Evolutionary conservation across 1,139 yeast genomes (phyloP), one percentile per base, ranked within the genome.

Genomic region (Barnettozyma hawaiiensis): DNA sequence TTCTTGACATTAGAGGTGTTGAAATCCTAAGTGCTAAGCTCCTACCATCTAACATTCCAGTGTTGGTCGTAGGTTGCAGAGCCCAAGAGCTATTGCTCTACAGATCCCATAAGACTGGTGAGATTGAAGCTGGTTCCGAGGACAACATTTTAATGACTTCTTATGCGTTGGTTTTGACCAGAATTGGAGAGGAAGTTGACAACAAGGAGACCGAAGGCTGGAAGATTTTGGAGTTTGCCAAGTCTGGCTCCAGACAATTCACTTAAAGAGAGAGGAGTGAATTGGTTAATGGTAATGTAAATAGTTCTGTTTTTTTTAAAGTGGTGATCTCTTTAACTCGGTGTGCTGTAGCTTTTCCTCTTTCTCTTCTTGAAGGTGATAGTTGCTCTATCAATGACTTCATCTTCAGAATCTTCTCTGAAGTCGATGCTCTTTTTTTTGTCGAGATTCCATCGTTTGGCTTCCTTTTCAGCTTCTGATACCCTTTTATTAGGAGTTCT

Each of bases 161-260:
- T 12, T 94, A 94, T 62, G 97, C 96, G 39, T 82, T 94, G 90
- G 98, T 92, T 23, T 72, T 94, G 58, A 89, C 98, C 22, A 78
- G 98, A 65, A 71, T 85, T 43, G 90, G 96, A 10, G 98, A 90
- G 63, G 90, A 90, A 51, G 79, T 94, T 61, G 95, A 82, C 48
- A 86, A 94, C 62, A 75, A 76, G 45, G 89, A 82, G 56, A 94
- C 99, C 22, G 96, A 87, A 60, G 99, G 99, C 34, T 94, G 98
- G 98, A 87, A 86, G 70, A 81, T 94, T 45, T 68, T 92, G 60
- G 98, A 94, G 66, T 85, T 94, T 62, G 97, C 89, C 42, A 83
- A 97, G 62, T 96, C 96, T 53, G 94, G 89, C 40, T 82, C 95
- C 40, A 81, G 96, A 69, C 85, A 84, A 46, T 87, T 85, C 78